phyloP scores from a whole-genome alignment of 2,329 filamentous ascomycete genomes.

The Mariannaea elegans region DNA sequence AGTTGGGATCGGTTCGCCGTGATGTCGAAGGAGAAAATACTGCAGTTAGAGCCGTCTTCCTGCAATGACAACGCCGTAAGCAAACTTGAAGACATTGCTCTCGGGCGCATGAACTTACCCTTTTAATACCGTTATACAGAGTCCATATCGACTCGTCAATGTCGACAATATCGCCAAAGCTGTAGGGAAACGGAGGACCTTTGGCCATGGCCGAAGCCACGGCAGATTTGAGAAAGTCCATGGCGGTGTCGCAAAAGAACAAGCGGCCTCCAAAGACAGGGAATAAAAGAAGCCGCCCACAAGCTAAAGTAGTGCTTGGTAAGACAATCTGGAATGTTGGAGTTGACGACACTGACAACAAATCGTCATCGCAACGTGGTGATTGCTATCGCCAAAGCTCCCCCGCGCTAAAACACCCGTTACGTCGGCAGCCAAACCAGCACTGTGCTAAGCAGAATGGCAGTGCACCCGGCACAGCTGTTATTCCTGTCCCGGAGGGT shows the following conservation, averaged over 20 bases:
- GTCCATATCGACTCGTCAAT: slow-evolving; percentile 95
- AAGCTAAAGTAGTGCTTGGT: neutral
- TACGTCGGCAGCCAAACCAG: slow-evolving; percentile 9
- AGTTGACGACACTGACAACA: neutral
- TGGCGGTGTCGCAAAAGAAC: slow-evolving; percentile 48
- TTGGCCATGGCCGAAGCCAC: slow-evolving; percentile 97
- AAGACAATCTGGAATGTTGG: slow-evolving; percentile 7
- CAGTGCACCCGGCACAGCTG: neutral
- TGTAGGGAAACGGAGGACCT: slow-evolving; percentile 91
- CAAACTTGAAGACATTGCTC: neutral
- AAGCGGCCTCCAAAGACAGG: neutral
- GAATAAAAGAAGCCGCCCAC: neutral
- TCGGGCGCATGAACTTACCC: slow-evolving; percentile 61
- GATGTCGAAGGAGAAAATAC: slow-evolving; percentile 96
- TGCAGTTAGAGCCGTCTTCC: slow-evolving; percentile 95
- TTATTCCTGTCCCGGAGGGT: too few relatives aligned
- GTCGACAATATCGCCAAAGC: slow-evolving; percentile 91
- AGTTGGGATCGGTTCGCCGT: slow-evolving; percentile 80
- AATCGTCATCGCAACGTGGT: slow-evolving; percentile 39
- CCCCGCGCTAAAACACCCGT: slow-evolving; percentile 37
- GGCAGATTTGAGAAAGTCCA: slow-evolving; percentile 98
- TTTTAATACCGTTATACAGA: slow-evolving; percentile 92
- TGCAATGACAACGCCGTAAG: slow-evolving; percentile 47
- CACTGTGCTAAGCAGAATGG: neutral
- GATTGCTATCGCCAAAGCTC: slow-evolving; percentile 30